A percentile compares a stretch with the other conserved stretches of the same genome.
These are phyloP conservation scores for Lactarius pseudohatsudake DNA, from an alignment of 768 basidiomycete genomes.

Conservation along the genomic window DNA sequence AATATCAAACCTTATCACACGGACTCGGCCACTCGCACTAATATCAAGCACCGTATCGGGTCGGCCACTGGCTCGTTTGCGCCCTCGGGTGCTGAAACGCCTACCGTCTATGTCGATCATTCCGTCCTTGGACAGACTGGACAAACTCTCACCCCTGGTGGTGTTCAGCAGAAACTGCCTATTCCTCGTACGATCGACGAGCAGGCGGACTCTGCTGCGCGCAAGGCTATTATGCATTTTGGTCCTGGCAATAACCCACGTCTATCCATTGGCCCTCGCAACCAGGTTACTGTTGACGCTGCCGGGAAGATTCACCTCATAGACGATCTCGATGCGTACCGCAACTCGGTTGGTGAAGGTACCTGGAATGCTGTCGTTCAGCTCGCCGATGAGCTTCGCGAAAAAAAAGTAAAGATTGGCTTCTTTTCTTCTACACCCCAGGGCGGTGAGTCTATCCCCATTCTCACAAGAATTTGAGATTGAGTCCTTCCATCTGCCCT, in stretches of 20 bases:
- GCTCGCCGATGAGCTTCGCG: constrained; percentile 79
- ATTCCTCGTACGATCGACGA: constrained; percentile 78
- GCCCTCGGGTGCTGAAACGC: constrained; percentile 74
- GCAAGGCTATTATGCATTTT: constrained; percentile 81
- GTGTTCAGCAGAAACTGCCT: constrained; percentile 58
- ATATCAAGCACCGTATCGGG: constrained; percentile 79
- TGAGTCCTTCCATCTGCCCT: constrained; percentile 29
- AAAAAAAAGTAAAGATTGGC: constrained; percentile 84
- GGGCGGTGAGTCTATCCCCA: constrained; percentile 57
- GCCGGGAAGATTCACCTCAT: constrained; percentile 83
- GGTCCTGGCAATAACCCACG: constrained; percentile 84
- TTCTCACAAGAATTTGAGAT: constrained; percentile 27
- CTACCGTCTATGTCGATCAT: constrained; percentile 64
- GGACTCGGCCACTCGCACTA: constrained; percentile 74
- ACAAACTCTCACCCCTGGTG: constrained; percentile 42
- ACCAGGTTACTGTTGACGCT: constrained; percentile 86
- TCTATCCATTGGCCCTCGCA: constrained; percentile 75
- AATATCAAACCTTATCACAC: constrained; percentile 84
- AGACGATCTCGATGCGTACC: constrained; percentile 78
- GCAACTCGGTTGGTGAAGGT: constrained; percentile 65
- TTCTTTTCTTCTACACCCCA: constrained; percentile 97
- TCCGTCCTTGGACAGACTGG: constrained; percentile 44
- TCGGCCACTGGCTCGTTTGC: constrained; percentile 78
- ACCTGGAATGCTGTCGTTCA: constrained; percentile 83
- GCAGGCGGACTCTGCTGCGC: constrained; percentile 83